Evolutionary conservation across 345 rosid species (phyloP), one percentile per base, ranked within the genome.

Genomic region (Odontarrhena argentea): DNA sequence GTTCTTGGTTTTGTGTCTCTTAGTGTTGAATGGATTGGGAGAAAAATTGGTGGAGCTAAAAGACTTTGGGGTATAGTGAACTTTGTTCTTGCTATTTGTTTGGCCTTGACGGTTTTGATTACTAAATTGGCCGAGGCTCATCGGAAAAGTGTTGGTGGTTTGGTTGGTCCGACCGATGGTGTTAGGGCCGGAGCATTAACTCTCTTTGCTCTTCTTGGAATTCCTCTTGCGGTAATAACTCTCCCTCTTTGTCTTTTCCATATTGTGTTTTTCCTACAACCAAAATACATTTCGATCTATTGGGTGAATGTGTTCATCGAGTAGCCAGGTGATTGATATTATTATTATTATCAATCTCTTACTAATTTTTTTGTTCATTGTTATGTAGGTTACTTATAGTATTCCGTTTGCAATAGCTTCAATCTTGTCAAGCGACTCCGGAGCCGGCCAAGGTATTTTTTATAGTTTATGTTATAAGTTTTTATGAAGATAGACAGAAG

Each of bases 1-100:
- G 82, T 88, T 40, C 56, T 87, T 69, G 95, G 89, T 1, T 41
- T 82, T 46, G 37, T 77, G 13, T 85, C 96, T 0, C 82, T 87
- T 3, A 69, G 68, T 3, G 37, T 86, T 22, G 92, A 83, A 73
- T 8, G 30, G n/a, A 4, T 80, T 18, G 73, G 78, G 6, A 71
- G 68, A 12, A 18, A 58, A 45, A 25, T 83, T 3, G 88, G 90
- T 0, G 84, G 87, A 0, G 86, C 79, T 6, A 84, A 81, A 61
- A 63, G 79, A 30, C 62, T 86, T 9, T 87, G 96, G 96, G 96
- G 85, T 6, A 28, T 54, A 2, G 89, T 88, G 10, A 89, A 92
- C 35, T 54, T 89, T 26, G 8, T 89, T 1, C 54, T 92, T 6
- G 86, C 87, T 0, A 6, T 72, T n/a, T 78, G 87, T 67, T 64